Evolutionary conservation across 2,329 filamentous ascomycete species (phyloP), one percentile per base, ranked within the genome.

Genomic region (Raffaelea ambrosiae): DNA sequence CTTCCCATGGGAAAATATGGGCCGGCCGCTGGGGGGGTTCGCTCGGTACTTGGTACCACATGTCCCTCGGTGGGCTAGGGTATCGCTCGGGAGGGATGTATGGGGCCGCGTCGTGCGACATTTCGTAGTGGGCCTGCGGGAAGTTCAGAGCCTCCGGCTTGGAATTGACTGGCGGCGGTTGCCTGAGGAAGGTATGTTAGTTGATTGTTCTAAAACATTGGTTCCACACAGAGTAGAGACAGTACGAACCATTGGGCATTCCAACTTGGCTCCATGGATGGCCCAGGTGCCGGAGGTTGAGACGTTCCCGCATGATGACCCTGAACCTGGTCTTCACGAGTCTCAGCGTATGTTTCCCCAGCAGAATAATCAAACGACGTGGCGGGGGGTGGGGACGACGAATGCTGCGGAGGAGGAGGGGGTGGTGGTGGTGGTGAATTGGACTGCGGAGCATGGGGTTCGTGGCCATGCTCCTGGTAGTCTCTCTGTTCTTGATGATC

Each of bases 1-100:
- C 67, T 64, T 98, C 93, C 93, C 93, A 98, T 0, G 93, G 93
- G 63, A 98, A 98, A 43, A 97, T 83, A 3, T 82, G 75, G 43
- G 76, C 74, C 14, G 82, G 77, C 51, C 70, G 76, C 54, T 81
- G 71, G 40, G 79, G 79, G 18, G 71, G 70, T 50, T 78, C 74
- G 53, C 74, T 79, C 5, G 89, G 89, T 33, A 94, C 77, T 57
- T 91, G 72, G 61, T 93, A 95, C 75, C 84, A 93, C 87, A 95
- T 90, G 59, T 90, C 78, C 63, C 77, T 85, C 0, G 90, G 88
- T 18, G 88, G 87, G 59, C 88, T 86, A 3, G 90, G 87, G 59
- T 95, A 93, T 46, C 78, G 74, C 51, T 71, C 66, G 18, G 90
- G 90, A 29, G 90, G 79, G 47, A 87, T 76, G 65, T 94, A 97